Base-by-base conservation (phyloP, 306 rosid genomes). In the Fragaria vesca region DNA sequence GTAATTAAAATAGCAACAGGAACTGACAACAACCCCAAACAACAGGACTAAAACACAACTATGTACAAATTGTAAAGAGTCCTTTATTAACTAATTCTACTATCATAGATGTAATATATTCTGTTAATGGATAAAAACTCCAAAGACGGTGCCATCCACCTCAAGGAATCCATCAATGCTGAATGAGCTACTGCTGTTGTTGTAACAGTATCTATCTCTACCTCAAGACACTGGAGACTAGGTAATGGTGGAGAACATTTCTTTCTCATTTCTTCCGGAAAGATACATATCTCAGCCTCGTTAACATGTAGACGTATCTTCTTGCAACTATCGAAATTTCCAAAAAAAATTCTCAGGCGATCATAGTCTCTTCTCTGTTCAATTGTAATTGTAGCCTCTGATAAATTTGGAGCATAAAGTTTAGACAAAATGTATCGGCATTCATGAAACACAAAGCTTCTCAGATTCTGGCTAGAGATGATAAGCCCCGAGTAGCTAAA, bases 71-170 rank as follows among this genome's bases (percentile, higher is more conserved):
- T 55, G 30, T 3, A n/a, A 21, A 55, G 63, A 57, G 62, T 21
- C 1, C 20, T 20, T 8, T 7, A 20, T 54, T 20, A 54, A 54
- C 4, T 54, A 18, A 7, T 18, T 52, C 26, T 52, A 52, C 60
- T 18, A 18, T 20, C 60, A 52, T 52, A 7, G 0, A 21, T 24
- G 34, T 60, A 11, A 9, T 4, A 7, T 26, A 4, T 62, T 28
- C 40, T 62, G 67, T 62, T 62, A 12, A 28, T 12, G 67, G 67
- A 62, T 30, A 62, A 4, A 62, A 30, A 62, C 68, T 28, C n/a
- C 17, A 58, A 28, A 58, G 65, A 58, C 15, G 65, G 65, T 11
- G 65, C 65, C 65, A 58, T 58, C 65, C 67, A 62, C 18, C 40
- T 3, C n/a, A 62, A 30, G 68, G 67, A 62, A 34, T 62, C 67